A percentile compares a stretch with the other conserved stretches of the same genome.
Conservation (phyloP, 2,329 filamentous ascomycete genomes). For the Colletotrichum aenigma region DNA sequence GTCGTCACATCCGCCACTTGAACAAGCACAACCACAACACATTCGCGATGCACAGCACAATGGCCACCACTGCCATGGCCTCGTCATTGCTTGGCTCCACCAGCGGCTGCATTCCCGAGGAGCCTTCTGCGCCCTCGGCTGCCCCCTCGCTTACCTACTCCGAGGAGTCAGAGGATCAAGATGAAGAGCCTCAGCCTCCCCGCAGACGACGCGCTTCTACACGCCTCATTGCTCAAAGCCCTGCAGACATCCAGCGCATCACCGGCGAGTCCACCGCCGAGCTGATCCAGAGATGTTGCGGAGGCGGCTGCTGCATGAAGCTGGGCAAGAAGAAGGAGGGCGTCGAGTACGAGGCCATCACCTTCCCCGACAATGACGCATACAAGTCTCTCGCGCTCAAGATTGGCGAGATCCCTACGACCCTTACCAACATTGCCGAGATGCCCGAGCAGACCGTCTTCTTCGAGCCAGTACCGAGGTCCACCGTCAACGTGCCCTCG, state of each 20-base stretch:
- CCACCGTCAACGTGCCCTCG: slow-evolving; percentile 37
- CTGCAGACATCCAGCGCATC: slow-evolving; percentile 65
- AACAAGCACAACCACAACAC: not conserved
- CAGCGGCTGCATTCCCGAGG: slow-evolving; percentile 47
- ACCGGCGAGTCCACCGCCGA: slow-evolving; percentile 68
- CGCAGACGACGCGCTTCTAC: slow-evolving; percentile 69
- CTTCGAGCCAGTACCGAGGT: slow-evolving; percentile 61
- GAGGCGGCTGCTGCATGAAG: slow-evolving; percentile 67
- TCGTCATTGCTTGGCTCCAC: slow-evolving; percentile 44
- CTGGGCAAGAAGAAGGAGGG: slow-evolving; percentile 46
- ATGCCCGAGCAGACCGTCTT: slow-evolving; percentile 78
- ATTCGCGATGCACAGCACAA: slow-evolving; percentile 26
- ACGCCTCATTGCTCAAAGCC: slow-evolving; percentile 67
- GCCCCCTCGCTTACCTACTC: slow-evolving; percentile 69
- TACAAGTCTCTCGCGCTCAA: slow-evolving; percentile 81
- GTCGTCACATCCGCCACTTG: not conserved
- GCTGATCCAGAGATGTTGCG: slow-evolving; percentile 67
- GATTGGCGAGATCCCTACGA: slow-evolving; percentile 75
- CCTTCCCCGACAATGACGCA: slow-evolving; percentile 80
- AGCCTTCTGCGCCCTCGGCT: slow-evolving; percentile 51
- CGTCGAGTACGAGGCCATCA: slow-evolving; percentile 56
- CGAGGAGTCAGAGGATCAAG: slow-evolving; percentile 64
- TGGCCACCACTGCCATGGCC: slow-evolving; percentile 37
- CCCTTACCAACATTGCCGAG: slow-evolving; percentile 72
- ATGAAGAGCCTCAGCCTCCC: slow-evolving; percentile 46